phyloP scores from a whole-genome alignment of 106 monocot species.

The Platanthera zijinensis region DNA sequence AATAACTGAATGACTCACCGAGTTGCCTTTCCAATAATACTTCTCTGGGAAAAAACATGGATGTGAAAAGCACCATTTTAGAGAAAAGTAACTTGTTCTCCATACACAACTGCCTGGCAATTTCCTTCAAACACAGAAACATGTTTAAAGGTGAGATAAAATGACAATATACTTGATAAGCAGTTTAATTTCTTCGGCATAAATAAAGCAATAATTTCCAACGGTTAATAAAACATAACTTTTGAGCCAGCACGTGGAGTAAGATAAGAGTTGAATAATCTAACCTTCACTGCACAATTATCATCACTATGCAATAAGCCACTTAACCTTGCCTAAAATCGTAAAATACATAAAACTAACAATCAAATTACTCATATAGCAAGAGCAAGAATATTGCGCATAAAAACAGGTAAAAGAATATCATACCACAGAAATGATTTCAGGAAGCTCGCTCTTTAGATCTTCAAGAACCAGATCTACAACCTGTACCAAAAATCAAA shows the following conservation, averaged over 20 bases:
- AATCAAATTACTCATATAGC: neutral
- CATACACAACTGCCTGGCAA: slow-evolving; percentile 86
- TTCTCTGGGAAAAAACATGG: slow-evolving; percentile 4
- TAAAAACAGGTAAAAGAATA: neutral
- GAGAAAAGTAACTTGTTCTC: slow-evolving; percentile 81
- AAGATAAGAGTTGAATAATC: neutral
- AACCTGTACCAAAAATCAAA: slow-evolving; percentile 24
- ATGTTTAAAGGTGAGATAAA: neutral
- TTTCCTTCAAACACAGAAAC: slow-evolving; percentile 54
- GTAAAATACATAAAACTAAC: slow-evolving; percentile 1
- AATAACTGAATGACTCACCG: neutral
- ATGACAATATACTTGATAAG: neutral
- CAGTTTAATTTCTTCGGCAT: neutral
- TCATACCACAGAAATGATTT: slow-evolving; percentile 68
- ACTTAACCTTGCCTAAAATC: slow-evolving; percentile 68
- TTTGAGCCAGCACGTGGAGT: neutral
- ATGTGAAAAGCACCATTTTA: slow-evolving; percentile 56
- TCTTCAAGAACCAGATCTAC: slow-evolving; percentile 76
- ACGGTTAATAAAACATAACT: neutral
- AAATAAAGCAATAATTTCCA: neutral
- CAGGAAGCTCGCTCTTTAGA: slow-evolving; percentile 56
- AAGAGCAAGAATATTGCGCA: neutral
- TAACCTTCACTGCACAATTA: slow-evolving; percentile 71
- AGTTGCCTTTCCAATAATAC: neutral
- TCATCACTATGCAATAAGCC: slow-evolving; percentile 85